phyloP scores from a whole-genome alignment of 2,329 filamentous ascomycete genomes.

The Coniochaeta ligniaria region DNA sequence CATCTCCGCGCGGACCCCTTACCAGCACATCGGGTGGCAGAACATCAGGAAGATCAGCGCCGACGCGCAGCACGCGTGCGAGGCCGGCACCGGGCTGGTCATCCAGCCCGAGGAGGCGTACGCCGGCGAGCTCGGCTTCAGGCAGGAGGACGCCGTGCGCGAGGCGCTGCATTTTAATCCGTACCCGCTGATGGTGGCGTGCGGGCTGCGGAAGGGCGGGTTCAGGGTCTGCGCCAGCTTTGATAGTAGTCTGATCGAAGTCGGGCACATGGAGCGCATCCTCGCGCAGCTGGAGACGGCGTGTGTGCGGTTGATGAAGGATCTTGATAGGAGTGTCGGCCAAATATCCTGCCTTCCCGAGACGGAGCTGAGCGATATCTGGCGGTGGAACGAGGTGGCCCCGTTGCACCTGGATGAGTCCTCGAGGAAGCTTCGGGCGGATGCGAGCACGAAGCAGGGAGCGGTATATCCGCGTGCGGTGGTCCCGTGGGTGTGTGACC shows the following conservation, averaged over 20 bases:
- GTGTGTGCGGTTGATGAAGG: constrained; percentile 12
- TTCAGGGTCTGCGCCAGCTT: constrained; percentile 36
- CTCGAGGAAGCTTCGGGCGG: constrained; percentile 12
- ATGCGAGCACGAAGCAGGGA: constrained; percentile 13
- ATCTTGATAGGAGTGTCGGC: constrained; percentile 15
- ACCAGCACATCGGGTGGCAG: constrained; percentile 58
- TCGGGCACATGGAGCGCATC: constrained; percentile 27
- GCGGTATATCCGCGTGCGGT: constrained; percentile 26
- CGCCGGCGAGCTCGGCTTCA: constrained; percentile 12
- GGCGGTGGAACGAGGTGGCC: constrained; percentile 29
- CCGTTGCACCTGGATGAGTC: constrained; percentile 24
- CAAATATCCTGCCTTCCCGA: constrained; percentile 29
- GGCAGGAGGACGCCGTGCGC: constrained; percentile 6
- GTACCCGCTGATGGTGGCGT: constrained; percentile 41
- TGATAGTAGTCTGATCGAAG: constrained; percentile 26
- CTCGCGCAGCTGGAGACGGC: constrained; percentile 26
- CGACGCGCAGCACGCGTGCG: constrained; percentile 46
- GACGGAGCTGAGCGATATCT: constrained; percentile 30
- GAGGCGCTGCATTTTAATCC: constrained; percentile 32
- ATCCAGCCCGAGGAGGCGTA: constrained; percentile 36
- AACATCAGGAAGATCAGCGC: constrained; percentile 50
- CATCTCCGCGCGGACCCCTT: constrained; percentile 35
- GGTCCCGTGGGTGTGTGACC: constrained; percentile 22
- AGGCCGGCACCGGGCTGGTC: constrained; percentile 46
- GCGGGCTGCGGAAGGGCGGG: constrained; percentile 31